A percentile compares a stretch with the other conserved stretches of the same genome.
These are phyloP conservation scores for Calonectria montana DNA, from an alignment of 2,329 filamentous ascomycete genomes.

Conservation along the genomic window DNA sequence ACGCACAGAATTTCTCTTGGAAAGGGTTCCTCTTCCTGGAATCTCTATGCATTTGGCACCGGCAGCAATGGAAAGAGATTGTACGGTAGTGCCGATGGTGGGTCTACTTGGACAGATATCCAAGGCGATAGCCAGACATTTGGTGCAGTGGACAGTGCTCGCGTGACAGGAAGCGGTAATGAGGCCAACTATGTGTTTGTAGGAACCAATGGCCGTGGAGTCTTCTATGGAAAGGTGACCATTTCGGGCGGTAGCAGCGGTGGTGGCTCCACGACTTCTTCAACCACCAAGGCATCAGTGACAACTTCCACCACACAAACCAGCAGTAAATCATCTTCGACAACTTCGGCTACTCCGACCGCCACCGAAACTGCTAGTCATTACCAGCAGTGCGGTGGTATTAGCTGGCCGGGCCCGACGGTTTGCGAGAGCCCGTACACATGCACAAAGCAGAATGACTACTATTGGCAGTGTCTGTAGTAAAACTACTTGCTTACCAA, in stretches of 20 bases:
- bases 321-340: not conserved
- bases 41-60: conserved; percentile 59
- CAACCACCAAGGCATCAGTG: not conserved
- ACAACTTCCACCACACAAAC: not conserved
- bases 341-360: not conserved
- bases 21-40: conserved; percentile 54
- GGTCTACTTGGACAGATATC: conserved; percentile 58
- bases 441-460: conserved; percentile 26
- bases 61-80: conserved; percentile 56
- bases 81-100: conserved; percentile 57
- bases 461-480: conserved; percentile 30
- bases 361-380: conserved; percentile 6
- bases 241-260: conserved; percentile 10
- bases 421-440: conserved; percentile 20
- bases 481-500: not conserved
- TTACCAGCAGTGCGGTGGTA: conserved; percentile 27
- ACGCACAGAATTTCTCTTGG: conserved; percentile 59
- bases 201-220: conserved; percentile 62
- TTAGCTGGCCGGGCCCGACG: conserved; percentile 23
- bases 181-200: conserved; percentile 59
- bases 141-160: conserved; percentile 54
- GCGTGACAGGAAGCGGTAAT: conserved; percentile 58
- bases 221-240: conserved; percentile 46
- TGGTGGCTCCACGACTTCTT: not conserved
- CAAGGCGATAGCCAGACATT: conserved; percentile 56